Conservation (phyloP, 2,329 filamentous ascomycete genomes). For the Diaporthe ilicicola region DNA sequence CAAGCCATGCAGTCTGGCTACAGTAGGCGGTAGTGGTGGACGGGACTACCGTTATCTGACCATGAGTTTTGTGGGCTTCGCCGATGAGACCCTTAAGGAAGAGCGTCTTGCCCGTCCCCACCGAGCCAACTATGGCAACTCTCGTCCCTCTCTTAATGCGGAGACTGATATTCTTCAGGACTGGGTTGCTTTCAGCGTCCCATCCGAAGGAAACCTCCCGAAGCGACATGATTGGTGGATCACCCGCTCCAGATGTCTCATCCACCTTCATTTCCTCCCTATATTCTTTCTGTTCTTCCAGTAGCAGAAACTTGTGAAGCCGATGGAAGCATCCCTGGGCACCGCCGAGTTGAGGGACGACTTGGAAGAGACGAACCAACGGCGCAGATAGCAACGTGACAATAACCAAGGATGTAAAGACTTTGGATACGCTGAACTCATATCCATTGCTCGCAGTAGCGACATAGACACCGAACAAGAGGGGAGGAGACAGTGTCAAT, state of each 20-base stretch:
- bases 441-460: constrained; percentile 29
- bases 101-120: constrained; percentile 41
- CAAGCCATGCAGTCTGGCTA: constrained; percentile 38
- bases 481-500: constrained; percentile 32
- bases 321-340: constrained; percentile 34
- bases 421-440: constrained; percentile 29
- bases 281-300: constrained; percentile 29
- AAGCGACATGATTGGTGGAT: background rate
- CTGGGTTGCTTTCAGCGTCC: constrained; percentile 27
- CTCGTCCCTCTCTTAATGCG: constrained; percentile 32
- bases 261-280: constrained; percentile 7
- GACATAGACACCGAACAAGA: constrained; percentile 35
- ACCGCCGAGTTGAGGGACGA: constrained; percentile 33
- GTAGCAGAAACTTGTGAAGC: constrained; percentile 34
- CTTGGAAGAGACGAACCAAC: constrained; percentile 32
- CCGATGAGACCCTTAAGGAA: constrained; percentile 39
- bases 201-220: background rate
- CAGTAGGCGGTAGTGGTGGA: constrained; percentile 36
- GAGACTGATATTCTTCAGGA: constrained; percentile 36
- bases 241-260: background rate
- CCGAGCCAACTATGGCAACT: constrained; percentile 38
- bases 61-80: constrained; percentile 28
- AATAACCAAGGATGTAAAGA: constrained; percentile 36
- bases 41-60: constrained; percentile 7
- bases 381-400: constrained; percentile 35